A percentile compares a stretch with the other conserved stretches of the same genome.
These are phyloP conservation scores for Yarrowia alimentaria DNA, from an alignment of 805 yeast genomes.

Conservation along the genomic window DNA sequence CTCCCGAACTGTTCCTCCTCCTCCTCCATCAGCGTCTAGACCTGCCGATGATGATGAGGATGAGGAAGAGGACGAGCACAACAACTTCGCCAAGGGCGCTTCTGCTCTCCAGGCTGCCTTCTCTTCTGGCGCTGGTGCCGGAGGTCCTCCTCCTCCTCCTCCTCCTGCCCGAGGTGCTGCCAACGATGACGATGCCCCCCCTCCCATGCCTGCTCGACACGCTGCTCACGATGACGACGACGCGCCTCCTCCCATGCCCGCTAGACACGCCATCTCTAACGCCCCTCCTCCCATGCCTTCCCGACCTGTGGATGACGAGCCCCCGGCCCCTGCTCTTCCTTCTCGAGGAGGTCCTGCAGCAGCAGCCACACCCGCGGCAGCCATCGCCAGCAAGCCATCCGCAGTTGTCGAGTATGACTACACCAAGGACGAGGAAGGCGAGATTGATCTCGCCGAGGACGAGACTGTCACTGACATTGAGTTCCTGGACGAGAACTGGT, in stretches of 20 bases:
- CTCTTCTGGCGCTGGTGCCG: constrained; percentile 30
- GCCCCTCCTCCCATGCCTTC: constrained; percentile 27
- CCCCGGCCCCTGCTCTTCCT: constrained; percentile 34
- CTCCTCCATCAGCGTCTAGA: constrained; percentile 36
- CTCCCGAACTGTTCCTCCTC: constrained; percentile 32
- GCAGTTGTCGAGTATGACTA: constrained; percentile 86
- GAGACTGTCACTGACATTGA: constrained; percentile 66
- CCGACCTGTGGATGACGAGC: constrained; percentile 20
- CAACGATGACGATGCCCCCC: constrained; percentile 33
- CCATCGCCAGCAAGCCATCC: constrained; percentile 35
- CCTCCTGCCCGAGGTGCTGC: constrained; percentile 28
- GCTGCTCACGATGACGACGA: constrained; percentile 28
- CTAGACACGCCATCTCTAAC: constrained; percentile 15
- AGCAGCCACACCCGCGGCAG: constrained; percentile 36
- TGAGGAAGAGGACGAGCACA: constrained; percentile 29
- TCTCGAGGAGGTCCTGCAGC: constrained; percentile 27
- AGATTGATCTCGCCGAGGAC: constrained; percentile 64
- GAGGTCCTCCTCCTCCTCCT: constrained; percentile 30
- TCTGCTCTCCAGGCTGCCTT: constrained; percentile 30
- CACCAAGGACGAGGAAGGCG: constrained; percentile 73
- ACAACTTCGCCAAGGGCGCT: constrained; percentile 27
- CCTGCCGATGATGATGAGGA: constrained; percentile 29
- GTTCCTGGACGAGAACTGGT: constrained; percentile 76
- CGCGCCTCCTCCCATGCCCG: constrained; percentile 28
- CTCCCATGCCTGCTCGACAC: constrained; percentile 32